A percentile compares a stretch with the other conserved stretches of the same genome.
These are phyloP conservation scores for Komagataella kurtzmanii DNA, from an alignment of 805 yeast species.

Conservation along the genomic window DNA sequence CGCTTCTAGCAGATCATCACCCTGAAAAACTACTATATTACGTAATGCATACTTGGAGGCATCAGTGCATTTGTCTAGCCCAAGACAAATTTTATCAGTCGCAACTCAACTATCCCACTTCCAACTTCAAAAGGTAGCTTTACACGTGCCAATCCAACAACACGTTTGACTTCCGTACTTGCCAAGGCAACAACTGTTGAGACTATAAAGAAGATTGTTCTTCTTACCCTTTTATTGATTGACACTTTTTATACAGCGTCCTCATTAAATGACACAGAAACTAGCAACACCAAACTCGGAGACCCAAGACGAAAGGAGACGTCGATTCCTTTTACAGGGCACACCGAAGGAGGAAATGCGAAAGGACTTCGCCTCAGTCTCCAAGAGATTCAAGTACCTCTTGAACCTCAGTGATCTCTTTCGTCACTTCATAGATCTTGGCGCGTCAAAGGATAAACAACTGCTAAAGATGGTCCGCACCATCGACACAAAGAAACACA, in stretches of 20 bases:
- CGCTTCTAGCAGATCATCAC: neutral
- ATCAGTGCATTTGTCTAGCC: neutral
- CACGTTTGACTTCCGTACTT: neutral
- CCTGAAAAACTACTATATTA: neutral
- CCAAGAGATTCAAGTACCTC: slow-evolving; percentile 53
- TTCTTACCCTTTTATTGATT: neutral
- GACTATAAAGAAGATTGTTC: neutral
- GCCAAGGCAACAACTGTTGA: neutral
- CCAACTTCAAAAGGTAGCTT: neutral
- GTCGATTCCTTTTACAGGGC: slow-evolving; percentile 31
- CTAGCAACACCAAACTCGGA: slow-evolving; percentile 5
- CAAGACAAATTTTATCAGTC: neutral
- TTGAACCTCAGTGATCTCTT: slow-evolving; percentile 54
- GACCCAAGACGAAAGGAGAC: slow-evolving; percentile 25
- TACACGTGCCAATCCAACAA: neutral
- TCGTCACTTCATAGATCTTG: slow-evolving; percentile 52
- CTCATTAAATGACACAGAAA: neutral
- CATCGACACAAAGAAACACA: slow-evolving; percentile 15
- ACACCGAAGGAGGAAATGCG: slow-evolving; percentile 48
- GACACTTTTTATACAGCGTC: neutral
- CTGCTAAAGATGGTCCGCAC: slow-evolving; percentile 38
- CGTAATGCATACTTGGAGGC: neutral
- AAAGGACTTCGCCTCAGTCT: slow-evolving; percentile 19
- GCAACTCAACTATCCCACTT: neutral
- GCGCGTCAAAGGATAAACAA: slow-evolving; percentile 47